Percentiles rank a stretch among this genome's conserved stretches.
Evolutionary conservation across 2,329 filamentous ascomycete genomes (phyloP).

Genomic region (Ophiocordyceps sinensis): DNA sequence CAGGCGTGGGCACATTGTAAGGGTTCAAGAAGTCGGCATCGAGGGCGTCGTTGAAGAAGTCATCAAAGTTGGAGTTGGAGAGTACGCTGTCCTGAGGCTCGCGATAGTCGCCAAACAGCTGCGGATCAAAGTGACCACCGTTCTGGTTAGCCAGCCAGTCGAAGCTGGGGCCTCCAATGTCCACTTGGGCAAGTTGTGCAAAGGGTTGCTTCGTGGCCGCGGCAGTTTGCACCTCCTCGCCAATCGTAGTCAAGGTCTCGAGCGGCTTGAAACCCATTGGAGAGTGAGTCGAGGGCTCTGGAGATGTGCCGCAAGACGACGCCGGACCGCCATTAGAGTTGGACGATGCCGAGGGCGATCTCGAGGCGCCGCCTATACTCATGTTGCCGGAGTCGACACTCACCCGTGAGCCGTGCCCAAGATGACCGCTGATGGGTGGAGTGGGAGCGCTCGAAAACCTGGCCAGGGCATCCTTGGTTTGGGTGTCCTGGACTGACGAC

Average conservation of each 20-base stretch:
- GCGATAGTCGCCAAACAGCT: slow-evolving; percentile 82
- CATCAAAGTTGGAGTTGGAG: slow-evolving; percentile 54
- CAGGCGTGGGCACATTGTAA: slow-evolving; percentile 49
- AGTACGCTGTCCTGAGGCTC: slow-evolving; percentile 77
- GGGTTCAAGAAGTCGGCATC: slow-evolving; percentile 70
- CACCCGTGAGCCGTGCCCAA: slow-evolving; percentile 30
- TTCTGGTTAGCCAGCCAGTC: slow-evolving; percentile 72
- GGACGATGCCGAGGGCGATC: slow-evolving; percentile 50
- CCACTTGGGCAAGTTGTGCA: slow-evolving; percentile 16
- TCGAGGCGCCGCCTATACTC: slow-evolving; percentile 36
- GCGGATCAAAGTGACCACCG: slow-evolving; percentile 75
- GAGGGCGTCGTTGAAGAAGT: slow-evolving; percentile 63
- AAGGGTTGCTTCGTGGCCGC: slow-evolving; percentile 20
- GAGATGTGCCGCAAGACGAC: slow-evolving; percentile 63
- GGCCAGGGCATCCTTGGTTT: slow-evolving; percentile 33
- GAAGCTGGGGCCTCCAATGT: slow-evolving; percentile 40
- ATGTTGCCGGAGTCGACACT: slow-evolving; percentile 37
- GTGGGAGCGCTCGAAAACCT: slow-evolving; percentile 46
- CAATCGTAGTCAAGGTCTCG: slow-evolving; percentile 49
- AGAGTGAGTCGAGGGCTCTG: slow-evolving; percentile 60
- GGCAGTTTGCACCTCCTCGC: slow-evolving; percentile 41
- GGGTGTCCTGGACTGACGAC: slow-evolving; percentile 5
- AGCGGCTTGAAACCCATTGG: slow-evolving; percentile 50
- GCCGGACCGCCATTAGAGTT: slow-evolving; percentile 44
- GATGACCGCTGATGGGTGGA: slow-evolving; percentile 32